A percentile compares a stretch with the other conserved stretches of the same genome.
Evolutionary conservation across 2,329 filamentous ascomycete species (phyloP).

Genomic region (Cadophora malorum): DNA sequence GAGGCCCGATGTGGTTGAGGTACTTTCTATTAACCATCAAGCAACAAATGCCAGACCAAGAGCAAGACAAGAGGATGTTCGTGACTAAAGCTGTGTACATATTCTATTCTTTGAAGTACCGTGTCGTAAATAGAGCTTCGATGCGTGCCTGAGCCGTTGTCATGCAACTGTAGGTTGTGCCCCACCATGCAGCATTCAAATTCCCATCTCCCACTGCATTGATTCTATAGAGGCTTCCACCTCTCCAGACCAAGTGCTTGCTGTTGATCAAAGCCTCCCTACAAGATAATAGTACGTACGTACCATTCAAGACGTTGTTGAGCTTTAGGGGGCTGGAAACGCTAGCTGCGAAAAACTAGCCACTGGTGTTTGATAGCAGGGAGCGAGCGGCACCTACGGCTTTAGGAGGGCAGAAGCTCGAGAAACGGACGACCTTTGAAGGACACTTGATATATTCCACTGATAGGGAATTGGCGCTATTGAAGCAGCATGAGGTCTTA

Average conservation of each 20-base stretch:
- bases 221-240: no score
- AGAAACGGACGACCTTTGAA: background rate
- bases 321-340: background rate
- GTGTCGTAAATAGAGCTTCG: constrained; percentile 8
- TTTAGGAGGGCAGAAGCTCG: background rate
- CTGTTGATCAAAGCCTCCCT: background rate
- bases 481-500: background rate
- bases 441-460: background rate
- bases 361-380: background rate
- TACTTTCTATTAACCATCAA: background rate
- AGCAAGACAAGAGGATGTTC: background rate
- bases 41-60: background rate
- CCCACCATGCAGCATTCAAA: background rate
- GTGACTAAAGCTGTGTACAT: background rate
- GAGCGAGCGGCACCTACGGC: background rate
- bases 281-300: background rate
- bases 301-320: background rate
- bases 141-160: background rate
- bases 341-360: constrained; percentile 24
- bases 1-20: background rate
- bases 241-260: background rate
- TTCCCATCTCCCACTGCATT: no score
- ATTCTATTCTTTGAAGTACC: no score
- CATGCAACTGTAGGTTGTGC: background rate
- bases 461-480: background rate